A percentile compares a stretch with the other conserved stretches of the same genome.
Evolutionary conservation across 371 early-diverging fungal genomes (phyloP).

Genomic region (Saksenaea vasiformis): DNA sequence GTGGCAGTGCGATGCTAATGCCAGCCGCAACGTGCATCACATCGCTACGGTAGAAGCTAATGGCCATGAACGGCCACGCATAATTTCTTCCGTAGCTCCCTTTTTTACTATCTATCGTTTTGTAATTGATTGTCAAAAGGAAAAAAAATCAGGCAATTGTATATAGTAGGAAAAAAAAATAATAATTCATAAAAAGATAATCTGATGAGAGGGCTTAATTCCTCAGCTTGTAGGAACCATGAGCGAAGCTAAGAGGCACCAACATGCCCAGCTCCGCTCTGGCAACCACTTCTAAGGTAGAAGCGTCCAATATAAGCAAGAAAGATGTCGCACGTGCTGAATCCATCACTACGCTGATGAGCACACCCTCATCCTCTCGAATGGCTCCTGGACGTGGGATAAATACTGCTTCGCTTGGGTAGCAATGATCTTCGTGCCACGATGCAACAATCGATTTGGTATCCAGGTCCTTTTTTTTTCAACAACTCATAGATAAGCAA

Average conservation of each 20-base stretch:
- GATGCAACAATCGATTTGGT: conserved; percentile 30
- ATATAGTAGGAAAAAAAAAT: neutral
- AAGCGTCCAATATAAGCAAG: conserved; percentile 72
- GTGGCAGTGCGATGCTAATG: too few relatives aligned
- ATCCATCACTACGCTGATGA: conserved; percentile 75
- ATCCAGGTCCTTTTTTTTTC: conserved; percentile 26
- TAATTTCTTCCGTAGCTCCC: too few relatives aligned
- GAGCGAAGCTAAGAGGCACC: conserved; percentile 70
- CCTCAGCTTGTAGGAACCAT: conserved; percentile 33
- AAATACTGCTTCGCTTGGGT: conserved; percentile 76
- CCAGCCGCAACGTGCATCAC: too few relatives aligned
- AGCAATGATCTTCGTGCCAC: conserved; percentile 67
- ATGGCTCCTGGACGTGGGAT: conserved; percentile 51
- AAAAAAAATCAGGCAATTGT: neutral
- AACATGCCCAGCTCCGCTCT: conserved; percentile 63
- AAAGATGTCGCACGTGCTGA: conserved; percentile 65
- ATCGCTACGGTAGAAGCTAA: too few relatives aligned
- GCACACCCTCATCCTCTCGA: conserved; percentile 66
- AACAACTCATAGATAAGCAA: neutral
- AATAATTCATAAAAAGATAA: neutral
- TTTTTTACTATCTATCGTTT: too few relatives aligned
- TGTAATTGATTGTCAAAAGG: too few relatives aligned
- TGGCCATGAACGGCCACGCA: too few relatives aligned
- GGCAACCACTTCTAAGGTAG: conserved; percentile 61
- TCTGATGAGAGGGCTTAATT: neutral